Conservation (phyloP, 169 alveolate species). For the Cryptosporidium felis region DNA sequence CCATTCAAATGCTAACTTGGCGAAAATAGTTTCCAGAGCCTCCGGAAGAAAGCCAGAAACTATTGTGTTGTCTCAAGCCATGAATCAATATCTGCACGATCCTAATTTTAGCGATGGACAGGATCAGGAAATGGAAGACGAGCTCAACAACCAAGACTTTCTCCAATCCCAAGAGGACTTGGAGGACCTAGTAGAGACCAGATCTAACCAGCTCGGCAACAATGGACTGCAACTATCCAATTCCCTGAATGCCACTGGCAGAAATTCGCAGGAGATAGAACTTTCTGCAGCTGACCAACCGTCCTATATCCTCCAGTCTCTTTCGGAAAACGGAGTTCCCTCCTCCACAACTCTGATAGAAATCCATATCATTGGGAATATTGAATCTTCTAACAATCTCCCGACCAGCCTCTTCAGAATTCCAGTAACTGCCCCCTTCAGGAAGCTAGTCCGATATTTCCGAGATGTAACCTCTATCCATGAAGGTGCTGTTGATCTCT, state of each 20-base stretch:
- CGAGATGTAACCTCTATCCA: constrained; percentile 64
- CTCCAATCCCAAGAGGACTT: background rate
- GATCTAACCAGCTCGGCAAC: too few species aligned
- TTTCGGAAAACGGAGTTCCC: background rate
- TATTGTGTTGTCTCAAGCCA: constrained; percentile 39
- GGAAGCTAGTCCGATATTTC: constrained; percentile 72
- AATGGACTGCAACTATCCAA: background rate
- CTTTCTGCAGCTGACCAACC: background rate
- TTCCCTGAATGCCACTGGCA: background rate
- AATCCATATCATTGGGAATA: constrained; percentile 51
- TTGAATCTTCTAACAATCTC: constrained; percentile 13
- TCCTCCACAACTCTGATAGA: constrained; percentile 36
- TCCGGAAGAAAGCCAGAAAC: constrained; percentile 70
- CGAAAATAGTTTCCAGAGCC: constrained; percentile 65
- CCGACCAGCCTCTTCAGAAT: constrained; percentile 60
- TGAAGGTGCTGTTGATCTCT: constrained; percentile 71
- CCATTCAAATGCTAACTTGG: constrained; percentile 64
- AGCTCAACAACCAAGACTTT: background rate
- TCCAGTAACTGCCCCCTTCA: constrained; percentile 53
- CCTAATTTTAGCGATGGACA: background rate
- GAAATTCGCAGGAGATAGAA: background rate
- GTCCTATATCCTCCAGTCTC: background rate
- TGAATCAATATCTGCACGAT: too few species aligned
- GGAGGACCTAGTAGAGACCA: too few species aligned
- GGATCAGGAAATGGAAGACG: background rate